A percentile compares a stretch with the other conserved stretches of the same genome.
phyloP scores from a whole-genome alignment of 257 asterid species.

The Henckelia pumila region DNA sequence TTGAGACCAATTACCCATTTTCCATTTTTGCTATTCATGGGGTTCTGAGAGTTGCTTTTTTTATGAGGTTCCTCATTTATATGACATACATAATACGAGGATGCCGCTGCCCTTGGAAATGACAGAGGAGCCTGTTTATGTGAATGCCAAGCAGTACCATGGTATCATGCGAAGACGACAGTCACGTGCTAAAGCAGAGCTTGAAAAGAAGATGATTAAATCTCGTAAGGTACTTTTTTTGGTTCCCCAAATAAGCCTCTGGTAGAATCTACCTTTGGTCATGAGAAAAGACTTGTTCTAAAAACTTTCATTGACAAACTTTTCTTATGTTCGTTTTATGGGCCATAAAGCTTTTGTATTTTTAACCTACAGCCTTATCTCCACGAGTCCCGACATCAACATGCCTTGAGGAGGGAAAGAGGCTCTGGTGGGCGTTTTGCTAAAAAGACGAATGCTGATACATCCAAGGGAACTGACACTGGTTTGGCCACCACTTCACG shows the following conservation, averaged over 20 bases:
- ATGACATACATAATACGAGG: slow-evolving; percentile 65
- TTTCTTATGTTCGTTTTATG: not conserved
- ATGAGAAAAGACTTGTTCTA: not conserved
- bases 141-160: slow-evolving; percentile 87
- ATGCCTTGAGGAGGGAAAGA: slow-evolving; percentile 79
- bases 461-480: slow-evolving; percentile 37
- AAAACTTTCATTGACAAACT: not conserved
- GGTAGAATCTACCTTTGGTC: not conserved
- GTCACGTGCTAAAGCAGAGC: slow-evolving; percentile 93
- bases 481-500: slow-evolving; percentile 35
- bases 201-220: slow-evolving; percentile 74
- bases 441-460: slow-evolving; percentile 50
- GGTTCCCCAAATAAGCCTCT: slow-evolving; percentile 1
- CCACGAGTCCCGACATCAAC: slow-evolving; percentile 93
- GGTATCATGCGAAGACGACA: slow-evolving; percentile 81
- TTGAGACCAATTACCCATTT: not conserved
- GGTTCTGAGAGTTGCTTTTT: slow-evolving; percentile 12
- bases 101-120: slow-evolving; percentile 85
- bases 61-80: slow-evolving; percentile 51
- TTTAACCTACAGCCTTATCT: slow-evolving; percentile 64
- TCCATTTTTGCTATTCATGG: not conserved
- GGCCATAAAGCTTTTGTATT: not conserved
- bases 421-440: slow-evolving; percentile 88
- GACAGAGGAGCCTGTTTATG: slow-evolving; percentile 88
- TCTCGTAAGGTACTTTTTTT: slow-evolving; percentile 57